Conservation (phyloP, 2,329 filamentous ascomycete species). For the Pestalotiopsis fici region DNA sequence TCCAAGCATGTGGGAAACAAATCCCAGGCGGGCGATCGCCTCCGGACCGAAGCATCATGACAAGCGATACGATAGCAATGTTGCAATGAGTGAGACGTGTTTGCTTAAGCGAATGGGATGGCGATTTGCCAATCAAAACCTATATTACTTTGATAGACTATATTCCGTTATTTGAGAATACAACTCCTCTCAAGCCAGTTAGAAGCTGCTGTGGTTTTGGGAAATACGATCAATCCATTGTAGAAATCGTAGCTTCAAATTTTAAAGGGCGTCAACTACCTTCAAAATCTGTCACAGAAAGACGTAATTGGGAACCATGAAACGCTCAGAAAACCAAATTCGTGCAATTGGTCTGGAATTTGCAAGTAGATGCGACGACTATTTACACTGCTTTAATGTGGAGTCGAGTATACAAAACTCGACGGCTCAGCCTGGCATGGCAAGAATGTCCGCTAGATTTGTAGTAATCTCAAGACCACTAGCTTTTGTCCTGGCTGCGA, state of each 20-base stretch:
- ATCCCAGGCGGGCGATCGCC: not conserved
- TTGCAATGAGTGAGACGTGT: not conserved
- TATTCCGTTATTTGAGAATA: no score
- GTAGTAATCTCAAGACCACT: no score
- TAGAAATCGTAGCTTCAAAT: no score
- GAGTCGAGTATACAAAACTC: not conserved
- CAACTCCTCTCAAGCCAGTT: no score
- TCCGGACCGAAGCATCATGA: not conserved
- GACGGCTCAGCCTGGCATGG: not conserved
- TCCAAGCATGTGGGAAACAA: not conserved
- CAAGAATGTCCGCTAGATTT: not conserved
- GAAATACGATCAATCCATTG: no score
- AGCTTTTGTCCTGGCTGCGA: slow-evolving; percentile 17
- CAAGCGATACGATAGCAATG: not conserved
- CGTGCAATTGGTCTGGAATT: not conserved
- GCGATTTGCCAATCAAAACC: no score
- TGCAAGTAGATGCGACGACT: not conserved
- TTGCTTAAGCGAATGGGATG: not conserved
- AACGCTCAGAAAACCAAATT: no score
- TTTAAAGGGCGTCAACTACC: no score
- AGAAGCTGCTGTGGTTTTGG: no score
- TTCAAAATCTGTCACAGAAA: no score
- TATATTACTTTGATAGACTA: no score
- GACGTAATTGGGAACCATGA: no score
- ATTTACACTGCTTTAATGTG: not conserved